Evolutionary conservation across 257 asterid genomes (phyloP).

Genomic region (Ophiorrhiza pumila): DNA sequence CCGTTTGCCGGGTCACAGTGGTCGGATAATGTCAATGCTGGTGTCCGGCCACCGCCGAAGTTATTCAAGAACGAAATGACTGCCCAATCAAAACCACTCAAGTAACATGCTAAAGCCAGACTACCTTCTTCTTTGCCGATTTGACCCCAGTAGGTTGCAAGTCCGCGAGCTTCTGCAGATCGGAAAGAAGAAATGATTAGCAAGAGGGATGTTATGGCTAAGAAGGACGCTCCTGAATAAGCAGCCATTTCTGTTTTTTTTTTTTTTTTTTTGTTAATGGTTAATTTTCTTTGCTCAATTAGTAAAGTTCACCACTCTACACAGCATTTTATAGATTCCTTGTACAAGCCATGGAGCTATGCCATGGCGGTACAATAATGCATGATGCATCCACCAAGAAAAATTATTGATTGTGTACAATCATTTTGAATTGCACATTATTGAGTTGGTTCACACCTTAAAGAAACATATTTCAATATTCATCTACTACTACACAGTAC

Average conservation of each 20-base stretch:
- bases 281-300: neutral
- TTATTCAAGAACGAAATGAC: constrained; percentile 41
- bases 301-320: neutral
- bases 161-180: constrained; percentile 42
- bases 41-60: constrained; percentile 46
- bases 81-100: constrained; percentile 38
- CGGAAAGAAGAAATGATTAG: neutral
- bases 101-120: constrained; percentile 39
- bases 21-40: constrained; percentile 43
- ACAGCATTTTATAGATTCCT: neutral
- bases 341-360: neutral
- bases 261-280: neutral
- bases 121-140: constrained; percentile 51
- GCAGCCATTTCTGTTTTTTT: neutral
- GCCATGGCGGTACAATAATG: no score
- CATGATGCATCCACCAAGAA: neutral
- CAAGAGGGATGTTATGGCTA: neutral
- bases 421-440: neutral
- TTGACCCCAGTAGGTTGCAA: constrained; percentile 57
- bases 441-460: neutral
- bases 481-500: no score
- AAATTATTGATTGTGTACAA: neutral
- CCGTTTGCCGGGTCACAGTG: constrained; percentile 50
- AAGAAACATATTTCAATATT: no score
- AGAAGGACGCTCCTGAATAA: neutral